These are phyloP conservation scores for Sphaerulina vaccinii DNA, from an alignment of 2,329 filamentous ascomycete genomes.

Conservation along the genomic window DNA sequence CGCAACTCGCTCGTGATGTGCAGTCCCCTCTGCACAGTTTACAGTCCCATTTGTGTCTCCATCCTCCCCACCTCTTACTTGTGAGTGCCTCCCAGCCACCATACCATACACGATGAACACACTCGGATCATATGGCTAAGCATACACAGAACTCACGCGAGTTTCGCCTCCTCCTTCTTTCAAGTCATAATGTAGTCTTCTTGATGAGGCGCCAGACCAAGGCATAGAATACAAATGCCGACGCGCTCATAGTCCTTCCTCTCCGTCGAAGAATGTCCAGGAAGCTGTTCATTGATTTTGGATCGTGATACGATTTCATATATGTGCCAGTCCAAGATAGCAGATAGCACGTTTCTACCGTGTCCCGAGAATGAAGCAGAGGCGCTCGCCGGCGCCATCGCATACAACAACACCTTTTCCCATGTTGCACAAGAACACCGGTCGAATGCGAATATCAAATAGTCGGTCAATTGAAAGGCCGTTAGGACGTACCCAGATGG, in stretches of 20 bases:
- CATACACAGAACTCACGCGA: neutral
- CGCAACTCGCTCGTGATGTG: neutral
- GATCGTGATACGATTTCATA: neutral
- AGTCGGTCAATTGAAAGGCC: neutral
- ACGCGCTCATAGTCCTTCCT: neutral
- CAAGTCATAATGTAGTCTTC: too few species aligned
- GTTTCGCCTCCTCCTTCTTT: too few species aligned
- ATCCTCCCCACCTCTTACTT: neutral
- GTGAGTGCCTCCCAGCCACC: neutral
- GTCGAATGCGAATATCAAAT: constrained; percentile 7
- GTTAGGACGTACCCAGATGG: constrained; percentile 1
- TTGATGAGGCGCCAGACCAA: too few species aligned
- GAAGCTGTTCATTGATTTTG: constrained; percentile 2
- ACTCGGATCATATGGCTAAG: neutral
- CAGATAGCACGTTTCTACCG: neutral
- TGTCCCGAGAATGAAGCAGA: neutral
- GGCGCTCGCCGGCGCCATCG: neutral
- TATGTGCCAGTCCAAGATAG: neutral
- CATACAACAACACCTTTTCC: neutral
- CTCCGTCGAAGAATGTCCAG: constrained; percentile 6
- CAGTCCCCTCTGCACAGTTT: neutral
- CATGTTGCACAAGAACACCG: constrained; percentile 1
- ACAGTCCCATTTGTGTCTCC: neutral
- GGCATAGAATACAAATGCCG: too few species aligned
- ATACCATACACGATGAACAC: neutral